Evolutionary conservation across 2,329 filamentous ascomycete genomes (phyloP), one percentile per base, ranked within the genome.

Genomic region (Fusarium marasasianum): DNA sequence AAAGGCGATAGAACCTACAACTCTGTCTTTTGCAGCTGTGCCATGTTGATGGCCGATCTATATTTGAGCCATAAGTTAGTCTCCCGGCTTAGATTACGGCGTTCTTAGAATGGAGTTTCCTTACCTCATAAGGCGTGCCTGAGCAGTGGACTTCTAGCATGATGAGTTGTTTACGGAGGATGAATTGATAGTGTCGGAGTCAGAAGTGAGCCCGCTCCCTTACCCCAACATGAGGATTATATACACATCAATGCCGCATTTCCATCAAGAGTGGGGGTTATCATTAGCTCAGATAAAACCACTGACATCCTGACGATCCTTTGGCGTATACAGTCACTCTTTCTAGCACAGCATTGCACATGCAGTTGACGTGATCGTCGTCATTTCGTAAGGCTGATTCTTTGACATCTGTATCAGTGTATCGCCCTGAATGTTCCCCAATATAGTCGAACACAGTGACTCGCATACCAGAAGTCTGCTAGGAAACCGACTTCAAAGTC

Each of bases 11-110:
- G 75, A 77, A 0, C 75, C 73, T 2, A 35, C 31, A 11, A 76
- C 69, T 37, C 66, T 58, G 3, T 63, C 59, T 18, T 62, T 63
- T 14, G 71, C 74, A 22, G 11, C 24, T 15, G 43, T 20, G 11
- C 74, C 74, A 75, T 76, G 74, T 37, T 73, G 53, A 44, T 66
- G 24, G 20, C 74, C 74, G 7, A 76, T 73, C 74, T 76, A 17
- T 17, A 26, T 6, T 10, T 6, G 18, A 12, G 31, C 11, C 37
- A 38, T 5, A 50, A n/a, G 12, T 35, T 3, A 11, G 15, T 20
- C 22, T 15, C 6, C 1, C 10, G 12, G 2, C 8, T 17, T 20
- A 3, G 8, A 10, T 3, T 20, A 33, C 11, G 22, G 8, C 24
- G 8, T 22, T n/a, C 3, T 6, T 6, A 7, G 8, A 20, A 9